Base-by-base conservation (phyloP, 805 yeast genomes). In the Zygoascus bituminiphila region DNA sequence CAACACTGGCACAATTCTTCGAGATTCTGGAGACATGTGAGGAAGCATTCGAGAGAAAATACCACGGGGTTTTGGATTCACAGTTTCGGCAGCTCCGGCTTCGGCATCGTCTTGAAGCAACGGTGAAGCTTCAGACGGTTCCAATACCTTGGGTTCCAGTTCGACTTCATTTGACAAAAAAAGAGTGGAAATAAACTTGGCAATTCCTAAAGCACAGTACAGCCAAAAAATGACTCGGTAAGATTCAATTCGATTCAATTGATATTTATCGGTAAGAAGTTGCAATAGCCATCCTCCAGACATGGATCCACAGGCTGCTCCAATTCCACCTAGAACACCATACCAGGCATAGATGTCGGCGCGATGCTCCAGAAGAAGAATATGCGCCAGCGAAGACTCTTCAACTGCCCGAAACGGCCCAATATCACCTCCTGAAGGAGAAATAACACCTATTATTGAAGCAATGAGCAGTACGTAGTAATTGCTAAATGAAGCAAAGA, bases 281-380 rank as follows among this genome's bases (percentile, higher is more conserved):
- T 58, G 58, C 3, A 68, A 58, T 7, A 64, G 41, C 23, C 48
- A 46, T 0, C 81, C 81, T 31, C 70, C 66, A 1, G 62, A 37
- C 5, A 73, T 58, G 3, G 73, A 66, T 0, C 81, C 82, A 8
- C 72, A 14, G 0, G 81, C 78, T 21, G 70, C 65, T 17, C 76
- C 70, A 21, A 74, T 55, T 2, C 70, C 66, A 0, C 80, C 82
- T 33, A 74, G 57, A 54, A 78, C 71, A 0, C 71, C 68, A 57
- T 76, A 77, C 81, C 82, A 77, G 6, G 80, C 76, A 54, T 72
- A 78, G n/a, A 75, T 64, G 54, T 78, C 82, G 0, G 81, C 68
- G 46, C 81, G 60, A 25, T 70, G 63, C 9, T 65, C 67, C 14
- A 65, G 56, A 5, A 68, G 60, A 4, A 70, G 66, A 49, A 77